Percentiles rank a stretch among this genome's conserved stretches.
Evolutionary conservation across 768 basidiomycete species (phyloP).

Genomic region (Boletus sensibilis): DNA sequence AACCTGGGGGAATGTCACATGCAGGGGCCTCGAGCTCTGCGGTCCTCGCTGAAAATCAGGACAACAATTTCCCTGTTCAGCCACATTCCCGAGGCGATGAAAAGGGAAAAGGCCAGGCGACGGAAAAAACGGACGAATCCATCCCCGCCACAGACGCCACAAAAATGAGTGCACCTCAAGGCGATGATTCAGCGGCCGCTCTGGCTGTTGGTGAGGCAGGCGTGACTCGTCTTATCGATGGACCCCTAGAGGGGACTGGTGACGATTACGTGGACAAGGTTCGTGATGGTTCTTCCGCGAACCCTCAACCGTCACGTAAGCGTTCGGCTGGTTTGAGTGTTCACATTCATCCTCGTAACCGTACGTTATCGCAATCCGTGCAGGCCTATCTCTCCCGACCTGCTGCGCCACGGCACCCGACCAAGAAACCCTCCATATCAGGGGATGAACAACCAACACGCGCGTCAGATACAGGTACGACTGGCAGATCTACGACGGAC

Average conservation of each 20-base stretch:
- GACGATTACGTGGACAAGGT: constrained; percentile 12
- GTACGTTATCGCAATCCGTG: constrained; percentile 47
- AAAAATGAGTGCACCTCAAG: neutral
- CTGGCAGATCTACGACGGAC: neutral
- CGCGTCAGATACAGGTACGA: neutral
- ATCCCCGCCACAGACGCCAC: neutral
- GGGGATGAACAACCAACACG: neutral
- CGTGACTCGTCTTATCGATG: neutral
- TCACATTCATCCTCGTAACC: constrained; percentile 34
- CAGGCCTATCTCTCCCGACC: constrained; percentile 43
- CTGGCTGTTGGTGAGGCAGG: neutral
- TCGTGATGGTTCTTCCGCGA: constrained; percentile 17
- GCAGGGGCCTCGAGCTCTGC: neutral
- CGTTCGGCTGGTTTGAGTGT: constrained; percentile 2
- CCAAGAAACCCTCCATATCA: neutral
- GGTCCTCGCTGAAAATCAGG: neutral
- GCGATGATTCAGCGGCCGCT: constrained; percentile 2
- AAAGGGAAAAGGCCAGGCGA: constrained; percentile 9
- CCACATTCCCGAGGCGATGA: neutral
- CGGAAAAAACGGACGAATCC: neutral
- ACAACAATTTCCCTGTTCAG: neutral
- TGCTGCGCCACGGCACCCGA: neutral
- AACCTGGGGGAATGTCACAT: too few relatives aligned
- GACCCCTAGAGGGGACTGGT: neutral
- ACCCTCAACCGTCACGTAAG: constrained; percentile 19